Evolutionary conservation across 306 rosid species (phyloP).

Genomic region (Fragaria nilgerrensis): DNA sequence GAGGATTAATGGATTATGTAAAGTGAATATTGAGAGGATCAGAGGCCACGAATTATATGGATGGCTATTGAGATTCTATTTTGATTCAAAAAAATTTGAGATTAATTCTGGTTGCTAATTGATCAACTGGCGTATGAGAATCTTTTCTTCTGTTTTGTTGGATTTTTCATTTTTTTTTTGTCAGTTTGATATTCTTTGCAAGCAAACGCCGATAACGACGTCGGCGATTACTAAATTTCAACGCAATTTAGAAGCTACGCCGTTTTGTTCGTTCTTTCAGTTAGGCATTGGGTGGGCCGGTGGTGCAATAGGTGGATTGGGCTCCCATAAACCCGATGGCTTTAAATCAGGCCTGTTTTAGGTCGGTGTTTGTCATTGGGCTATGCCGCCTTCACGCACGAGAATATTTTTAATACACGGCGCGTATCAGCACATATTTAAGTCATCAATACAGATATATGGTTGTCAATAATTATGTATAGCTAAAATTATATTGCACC

Average conservation of each 20-base stretch:
- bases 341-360: no score
- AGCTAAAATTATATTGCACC: no score
- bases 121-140: conserved; percentile 4
- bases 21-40: not conserved
- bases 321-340: not conserved
- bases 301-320: not conserved
- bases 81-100: not conserved
- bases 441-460: no score
- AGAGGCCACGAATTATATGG: conserved; percentile 39
- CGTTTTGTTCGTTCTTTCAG: not conserved
- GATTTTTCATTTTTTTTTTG: not conserved
- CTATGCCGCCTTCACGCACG: no score
- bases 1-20: conserved; percentile 6
- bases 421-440: no score
- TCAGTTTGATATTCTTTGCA: conserved; percentile 9
- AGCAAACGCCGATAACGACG: conserved; percentile 18
- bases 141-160: conserved; percentile 11
- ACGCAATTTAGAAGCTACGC: not conserved
- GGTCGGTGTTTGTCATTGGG: no score
- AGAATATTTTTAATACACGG: no score
- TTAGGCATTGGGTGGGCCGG: not conserved
- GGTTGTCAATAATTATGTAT: no score
- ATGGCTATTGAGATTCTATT: conserved; percentile 29
- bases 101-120: conserved; percentile 22
- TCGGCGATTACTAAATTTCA: not conserved